Evolutionary conservation across 139 green algal species (phyloP).

Genomic region (Asterochloris erici): DNA sequence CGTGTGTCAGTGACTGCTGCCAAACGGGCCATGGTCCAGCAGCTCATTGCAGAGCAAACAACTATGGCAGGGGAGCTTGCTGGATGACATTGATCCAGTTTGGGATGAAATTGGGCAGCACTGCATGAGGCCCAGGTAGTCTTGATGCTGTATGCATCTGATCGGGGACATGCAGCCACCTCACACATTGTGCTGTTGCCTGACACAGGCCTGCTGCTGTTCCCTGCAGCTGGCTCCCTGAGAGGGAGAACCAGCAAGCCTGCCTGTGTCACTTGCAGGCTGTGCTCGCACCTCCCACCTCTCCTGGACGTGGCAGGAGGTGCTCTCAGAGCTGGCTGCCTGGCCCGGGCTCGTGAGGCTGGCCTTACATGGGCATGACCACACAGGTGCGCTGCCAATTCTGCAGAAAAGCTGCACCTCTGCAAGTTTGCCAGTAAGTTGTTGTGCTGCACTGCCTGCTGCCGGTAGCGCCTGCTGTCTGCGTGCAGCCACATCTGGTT

Average conservation of each 20-base stretch:
- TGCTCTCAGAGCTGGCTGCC: constrained; percentile 29
- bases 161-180: too few relatives aligned
- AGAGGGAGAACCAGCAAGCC: too few relatives aligned
- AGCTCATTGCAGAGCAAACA: neutral
- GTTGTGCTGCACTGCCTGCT: too few relatives aligned
- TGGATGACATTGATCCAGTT: too few relatives aligned
- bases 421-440: too few relatives aligned
- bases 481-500: too few relatives aligned
- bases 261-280: neutral
- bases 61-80: neutral
- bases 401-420: too few relatives aligned
- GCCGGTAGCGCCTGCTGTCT: too few relatives aligned
- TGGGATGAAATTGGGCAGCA: too few relatives aligned
- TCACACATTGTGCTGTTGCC: too few relatives aligned
- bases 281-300: constrained; percentile 41
- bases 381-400: constrained; percentile 5
- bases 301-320: constrained; percentile 52
- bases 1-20: neutral
- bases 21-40: neutral
- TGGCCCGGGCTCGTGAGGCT: constrained; percentile 26
- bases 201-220: neutral
- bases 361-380: constrained; percentile 56
- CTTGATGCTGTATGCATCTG: too few relatives aligned
- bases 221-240: neutral
- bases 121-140: too few relatives aligned